A percentile compares a stretch with the other conserved stretches of the same genome.
Conservation (phyloP, 352 stramenopile genomes). For the Phytophthora pluvialis region DNA sequence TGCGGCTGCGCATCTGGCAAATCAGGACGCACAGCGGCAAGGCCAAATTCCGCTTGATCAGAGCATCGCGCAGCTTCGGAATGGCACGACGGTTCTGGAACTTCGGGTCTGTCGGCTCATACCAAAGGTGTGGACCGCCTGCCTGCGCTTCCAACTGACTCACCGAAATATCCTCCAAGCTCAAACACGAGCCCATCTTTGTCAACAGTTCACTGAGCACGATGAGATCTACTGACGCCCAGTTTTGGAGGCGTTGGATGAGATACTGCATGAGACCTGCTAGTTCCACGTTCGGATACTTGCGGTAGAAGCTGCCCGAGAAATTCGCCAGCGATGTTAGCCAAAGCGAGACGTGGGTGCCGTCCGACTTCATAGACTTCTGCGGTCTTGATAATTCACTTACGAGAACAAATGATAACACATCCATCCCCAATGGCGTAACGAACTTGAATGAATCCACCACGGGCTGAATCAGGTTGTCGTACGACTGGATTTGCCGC, state of each 20-base stretch:
- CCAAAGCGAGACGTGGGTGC: slow-evolving; percentile 94
- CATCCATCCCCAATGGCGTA: slow-evolving; percentile 93
- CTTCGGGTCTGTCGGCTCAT: slow-evolving; percentile 81
- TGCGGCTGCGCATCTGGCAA: slow-evolving; percentile 85
- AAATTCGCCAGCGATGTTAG: slow-evolving; percentile 94
- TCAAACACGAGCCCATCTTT: slow-evolving; percentile 89
- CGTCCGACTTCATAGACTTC: slow-evolving; percentile 87
- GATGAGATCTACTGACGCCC: slow-evolving; percentile 85
- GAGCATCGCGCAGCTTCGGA: slow-evolving; percentile 77
- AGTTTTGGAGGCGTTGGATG: slow-evolving; percentile 86
- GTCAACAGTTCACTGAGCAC: slow-evolving; percentile 89
- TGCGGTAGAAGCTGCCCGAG: slow-evolving; percentile 94
- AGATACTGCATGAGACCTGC: slow-evolving; percentile 92
- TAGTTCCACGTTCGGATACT: slow-evolving; percentile 93
- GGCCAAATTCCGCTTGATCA: slow-evolving; percentile 82
- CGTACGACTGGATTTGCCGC: slow-evolving; percentile 96
- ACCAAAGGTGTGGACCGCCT: slow-evolving; percentile 79
- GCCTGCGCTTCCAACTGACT: slow-evolving; percentile 86
- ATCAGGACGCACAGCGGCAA: slow-evolving; percentile 82
- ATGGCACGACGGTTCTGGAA: slow-evolving; percentile 87
- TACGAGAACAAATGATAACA: slow-evolving; percentile 94
- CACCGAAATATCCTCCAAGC: slow-evolving; percentile 85
- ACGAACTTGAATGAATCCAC: slow-evolving; percentile 96
- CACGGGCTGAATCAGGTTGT: slow-evolving; percentile 96
- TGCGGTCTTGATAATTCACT: slow-evolving; percentile 87